Percentiles rank a stretch among this genome's conserved stretches.
These are phyloP conservation scores for Colletotrichum limetticola DNA, from an alignment of 2,329 filamentous ascomycete species.

Conservation along the genomic window DNA sequence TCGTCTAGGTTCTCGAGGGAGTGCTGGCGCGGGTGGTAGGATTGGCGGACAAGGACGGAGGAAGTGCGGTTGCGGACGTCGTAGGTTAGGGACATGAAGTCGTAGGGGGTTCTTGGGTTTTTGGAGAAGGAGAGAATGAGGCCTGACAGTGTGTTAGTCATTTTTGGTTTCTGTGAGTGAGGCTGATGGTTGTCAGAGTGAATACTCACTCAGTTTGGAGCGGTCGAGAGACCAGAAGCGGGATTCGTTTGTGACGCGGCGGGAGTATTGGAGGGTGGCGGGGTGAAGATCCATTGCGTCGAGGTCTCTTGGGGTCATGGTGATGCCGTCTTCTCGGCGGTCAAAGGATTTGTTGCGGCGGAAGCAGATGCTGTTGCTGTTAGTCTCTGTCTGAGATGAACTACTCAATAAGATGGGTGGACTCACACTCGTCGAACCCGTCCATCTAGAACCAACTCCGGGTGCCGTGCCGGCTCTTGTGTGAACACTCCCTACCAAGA, in stretches of 20 bases:
- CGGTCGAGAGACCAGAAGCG: constrained; percentile 52
- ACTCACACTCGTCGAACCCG: constrained; percentile 49
- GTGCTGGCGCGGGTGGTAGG: constrained; percentile 53
- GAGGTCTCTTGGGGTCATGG: constrained; percentile 47
- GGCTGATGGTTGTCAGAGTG: background rate
- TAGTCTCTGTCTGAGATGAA: background rate
- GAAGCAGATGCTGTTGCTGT: constrained; percentile 45
- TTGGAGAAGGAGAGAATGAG: constrained; percentile 57
- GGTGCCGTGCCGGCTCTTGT: constrained; percentile 27
- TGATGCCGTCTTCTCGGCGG: constrained; percentile 47
- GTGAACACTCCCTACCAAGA: constrained; percentile 28
- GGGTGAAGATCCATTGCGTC: constrained; percentile 50
- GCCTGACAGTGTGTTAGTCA: constrained; percentile 40
- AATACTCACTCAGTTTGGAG: constrained; percentile 45
- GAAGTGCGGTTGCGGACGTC: constrained; percentile 50
- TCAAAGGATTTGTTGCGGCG: constrained; percentile 46
- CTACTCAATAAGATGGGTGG: background rate
- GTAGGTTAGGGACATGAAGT: constrained; percentile 60
- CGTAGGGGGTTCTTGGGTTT: constrained; percentile 55
- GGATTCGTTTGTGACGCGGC: constrained; percentile 51
- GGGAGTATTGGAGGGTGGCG: constrained; percentile 51
- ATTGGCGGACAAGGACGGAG: constrained; percentile 55
- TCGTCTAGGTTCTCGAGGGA: constrained; percentile 55
- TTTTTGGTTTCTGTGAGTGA: background rate
- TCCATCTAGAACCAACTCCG: constrained; percentile 42